Base-by-base conservation (phyloP, 2,329 filamentous ascomycete genomes). In the Talaromyces marneffei region DNA sequence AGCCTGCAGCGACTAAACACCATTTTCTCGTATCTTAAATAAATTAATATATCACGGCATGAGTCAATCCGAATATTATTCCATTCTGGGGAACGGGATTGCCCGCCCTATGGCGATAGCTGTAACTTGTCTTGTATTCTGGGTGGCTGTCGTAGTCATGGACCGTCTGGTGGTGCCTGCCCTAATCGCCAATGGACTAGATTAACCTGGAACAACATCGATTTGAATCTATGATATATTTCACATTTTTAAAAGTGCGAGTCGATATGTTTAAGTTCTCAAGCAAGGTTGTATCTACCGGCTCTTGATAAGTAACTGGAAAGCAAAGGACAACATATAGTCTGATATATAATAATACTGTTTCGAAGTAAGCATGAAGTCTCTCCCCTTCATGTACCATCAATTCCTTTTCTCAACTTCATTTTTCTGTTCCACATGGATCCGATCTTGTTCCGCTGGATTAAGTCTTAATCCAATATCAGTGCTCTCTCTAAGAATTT, bases 401-500 rank as follows among this genome's bases (percentile, higher is more conserved):
- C 35, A n/a, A 29, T 52, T 12, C 31, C 29, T 9, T 7, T 16
- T 25, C 2, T 23, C 39, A 29, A 39, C 23, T 16, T 50, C 23
- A 1, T 58, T 14, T 14, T 70, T 63, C 18, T 63, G 65, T 12
- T 63, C 63, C 27, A 70, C 27, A 3, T 65, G 66, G 20, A 85
- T 77, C 46, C 82, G 73, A 68, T 88, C 85, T 58, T 83, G 82
- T 53, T 79, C 75, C 61, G 88, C 87, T 64, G 87, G 86, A 66
- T 91, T 82, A 58, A 93, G 68, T 65, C 90, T 76, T 66, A 87
- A 82, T 0, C 89, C 90, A 54, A 93, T 75, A 57, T 81, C 78
- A 66, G 83, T 84, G 71, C 90, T 91, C 64, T 89, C 83, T 65
- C 82, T 77, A 69, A 93, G 74, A 20, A 92, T 84, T 27, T 75